Conservation (phyloP, 148 eudicot genomes). For the Arctostaphylos glauca region DNA sequence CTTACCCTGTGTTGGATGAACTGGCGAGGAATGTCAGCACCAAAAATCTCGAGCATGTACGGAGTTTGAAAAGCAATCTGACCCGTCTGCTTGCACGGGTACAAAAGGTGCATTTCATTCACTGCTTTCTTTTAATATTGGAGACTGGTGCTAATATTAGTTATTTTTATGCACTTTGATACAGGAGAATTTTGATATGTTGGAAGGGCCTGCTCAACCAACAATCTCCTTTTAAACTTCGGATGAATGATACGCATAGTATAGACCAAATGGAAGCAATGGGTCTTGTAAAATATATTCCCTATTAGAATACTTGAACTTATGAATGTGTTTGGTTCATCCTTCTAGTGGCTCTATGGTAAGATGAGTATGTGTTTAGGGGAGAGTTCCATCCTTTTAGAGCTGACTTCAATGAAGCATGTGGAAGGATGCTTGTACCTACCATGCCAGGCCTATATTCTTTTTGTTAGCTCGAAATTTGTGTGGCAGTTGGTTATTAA, state of each 20-base stretch:
- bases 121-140: neutral
- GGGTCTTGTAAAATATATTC: neutral
- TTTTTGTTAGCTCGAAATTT: neutral
- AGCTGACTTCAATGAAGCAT: neutral
- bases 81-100: conserved; percentile 95
- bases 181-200: neutral
- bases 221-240: neutral
- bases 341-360: neutral
- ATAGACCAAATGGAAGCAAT: neutral
- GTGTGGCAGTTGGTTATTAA: neutral
- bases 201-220: neutral
- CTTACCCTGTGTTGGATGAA: conserved; percentile 91
- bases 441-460: neutral
- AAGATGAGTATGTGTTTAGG: neutral
- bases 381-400: neutral
- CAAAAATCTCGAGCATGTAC: conserved; percentile 88
- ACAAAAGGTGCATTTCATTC: conserved; percentile 57
- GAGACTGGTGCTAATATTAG: neutral
- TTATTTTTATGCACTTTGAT: neutral
- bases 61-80: conserved; percentile 92
- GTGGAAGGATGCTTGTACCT: neutral
- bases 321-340: neutral
- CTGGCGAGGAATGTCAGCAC: conserved; percentile 88
- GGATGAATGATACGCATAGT: neutral
- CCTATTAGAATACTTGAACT: neutral